Conservation (phyloP, 2,329 filamentous ascomycete species). For the Chaetomium strumarium region DNA sequence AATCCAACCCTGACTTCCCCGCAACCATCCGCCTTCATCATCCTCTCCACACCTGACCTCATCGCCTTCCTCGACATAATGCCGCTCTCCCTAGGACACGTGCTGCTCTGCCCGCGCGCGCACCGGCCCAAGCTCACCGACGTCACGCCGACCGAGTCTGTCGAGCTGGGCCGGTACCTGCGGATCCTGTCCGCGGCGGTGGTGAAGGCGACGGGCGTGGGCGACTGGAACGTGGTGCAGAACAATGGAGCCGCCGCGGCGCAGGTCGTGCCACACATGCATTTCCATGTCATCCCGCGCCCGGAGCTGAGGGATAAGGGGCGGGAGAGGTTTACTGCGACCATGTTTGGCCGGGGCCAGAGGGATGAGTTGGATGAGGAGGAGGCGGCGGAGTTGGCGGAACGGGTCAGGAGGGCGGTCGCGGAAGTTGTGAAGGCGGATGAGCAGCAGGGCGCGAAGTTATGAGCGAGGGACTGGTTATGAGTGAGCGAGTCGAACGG, state of each 20-base stretch:
- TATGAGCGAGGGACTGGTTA: conserved; percentile 28
- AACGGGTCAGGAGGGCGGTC: conserved; percentile 45
- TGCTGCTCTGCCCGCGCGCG: conserved; percentile 70
- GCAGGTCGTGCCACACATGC: conserved; percentile 87
- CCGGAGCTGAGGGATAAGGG: conserved; percentile 57
- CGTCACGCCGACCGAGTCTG: conserved; percentile 55
- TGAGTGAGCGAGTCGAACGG: no score
- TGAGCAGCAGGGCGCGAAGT: conserved; percentile 28
- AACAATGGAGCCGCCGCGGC: conserved; percentile 88
- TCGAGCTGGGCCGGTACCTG: conserved; percentile 61
- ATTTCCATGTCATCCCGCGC: conserved; percentile 90
- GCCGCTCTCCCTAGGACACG: conserved; percentile 76
- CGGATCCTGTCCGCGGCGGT: conserved; percentile 69
- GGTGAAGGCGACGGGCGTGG: conserved; percentile 60
- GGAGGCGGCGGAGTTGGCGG: conserved; percentile 58
- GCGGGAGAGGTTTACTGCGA: conserved; percentile 58
- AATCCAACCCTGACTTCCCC: conserved; percentile 34
- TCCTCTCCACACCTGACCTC: conserved; percentile 71
- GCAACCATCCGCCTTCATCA: conserved; percentile 49
- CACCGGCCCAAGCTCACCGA: conserved; percentile 77
- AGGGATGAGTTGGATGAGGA: conserved; percentile 72
- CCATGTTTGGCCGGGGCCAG: conserved; percentile 73
- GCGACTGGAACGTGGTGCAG: conserved; percentile 94
- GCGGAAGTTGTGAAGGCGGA: conserved; percentile 43
- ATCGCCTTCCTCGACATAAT: conserved; percentile 92